phyloP scores from a whole-genome alignment of 179 eudicot species.

The Silene vulgaris region DNA sequence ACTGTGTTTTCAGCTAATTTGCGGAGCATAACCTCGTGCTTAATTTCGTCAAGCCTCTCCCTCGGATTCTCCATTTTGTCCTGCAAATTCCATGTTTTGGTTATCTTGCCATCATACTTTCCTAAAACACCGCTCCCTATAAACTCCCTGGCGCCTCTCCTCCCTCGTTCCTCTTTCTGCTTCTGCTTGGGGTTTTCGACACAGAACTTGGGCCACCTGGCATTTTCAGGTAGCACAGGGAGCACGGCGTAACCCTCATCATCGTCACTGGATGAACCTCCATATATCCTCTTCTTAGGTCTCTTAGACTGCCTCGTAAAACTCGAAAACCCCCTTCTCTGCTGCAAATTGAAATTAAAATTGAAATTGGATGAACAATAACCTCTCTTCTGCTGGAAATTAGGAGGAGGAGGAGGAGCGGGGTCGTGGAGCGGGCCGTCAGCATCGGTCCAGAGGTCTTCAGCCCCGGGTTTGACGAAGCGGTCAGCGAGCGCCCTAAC shows the following conservation, averaged over 20 bases:
- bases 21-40: conserved; percentile 45
- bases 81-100: conserved; percentile 41
- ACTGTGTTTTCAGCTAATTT: conserved; percentile 22
- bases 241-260: conserved; percentile 26
- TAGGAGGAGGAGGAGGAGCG: conserved; percentile 5
- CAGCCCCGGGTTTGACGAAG: conserved; percentile 76
- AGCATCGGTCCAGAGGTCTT: conserved; percentile 74
- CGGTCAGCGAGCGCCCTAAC: conserved; percentile 77
- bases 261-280: conserved; percentile 36
- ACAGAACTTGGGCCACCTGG: conserved; percentile 38
- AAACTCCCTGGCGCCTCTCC: conserved; percentile 33
- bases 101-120: conserved; percentile 52
- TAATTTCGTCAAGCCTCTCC: conserved; percentile 39
- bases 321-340: conserved; percentile 37
- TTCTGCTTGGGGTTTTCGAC: conserved; percentile 25
- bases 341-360: conserved; percentile 15
- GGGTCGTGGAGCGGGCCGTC: conserved; percentile 53
- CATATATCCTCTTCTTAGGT: conserved; percentile 30
- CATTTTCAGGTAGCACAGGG: background rate
- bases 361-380: background rate
- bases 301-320: conserved; percentile 21
- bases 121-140: conserved; percentile 59
- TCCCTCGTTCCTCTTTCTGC: conserved; percentile 24
- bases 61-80: background rate
- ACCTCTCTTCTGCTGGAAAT: conserved; percentile 31